Evolutionary conservation across 2,329 filamentous ascomycete genomes (phyloP).

Genomic region (Proliferodiscus dingleyae): DNA sequence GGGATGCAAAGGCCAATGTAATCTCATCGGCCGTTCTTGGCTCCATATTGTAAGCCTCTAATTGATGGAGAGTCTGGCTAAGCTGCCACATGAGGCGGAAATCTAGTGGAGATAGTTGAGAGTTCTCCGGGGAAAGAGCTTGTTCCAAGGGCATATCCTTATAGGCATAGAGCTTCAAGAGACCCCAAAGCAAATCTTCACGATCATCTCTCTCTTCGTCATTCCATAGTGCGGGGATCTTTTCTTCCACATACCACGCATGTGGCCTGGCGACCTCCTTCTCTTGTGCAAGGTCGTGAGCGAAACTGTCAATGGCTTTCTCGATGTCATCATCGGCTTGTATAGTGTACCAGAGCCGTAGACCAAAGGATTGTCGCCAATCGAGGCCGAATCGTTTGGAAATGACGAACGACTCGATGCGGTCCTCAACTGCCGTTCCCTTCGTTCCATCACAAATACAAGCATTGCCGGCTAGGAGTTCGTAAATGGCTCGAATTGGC

Average conservation of each 20-base stretch:
- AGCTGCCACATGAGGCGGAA: constrained; percentile 82
- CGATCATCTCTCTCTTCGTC: constrained; percentile 53
- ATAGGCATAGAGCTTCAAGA: constrained; percentile 75
- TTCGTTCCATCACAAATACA: constrained; percentile 75
- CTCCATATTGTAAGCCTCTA: constrained; percentile 47
- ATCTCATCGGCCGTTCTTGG: constrained; percentile 59
- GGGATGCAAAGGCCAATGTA: constrained; percentile 60
- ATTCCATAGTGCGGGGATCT: constrained; percentile 53
- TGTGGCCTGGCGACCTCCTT: constrained; percentile 64
- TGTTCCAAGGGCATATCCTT: constrained; percentile 59
- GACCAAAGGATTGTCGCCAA: constrained; percentile 89
- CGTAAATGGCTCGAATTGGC: constrained; percentile 80
- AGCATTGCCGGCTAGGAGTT: constrained; percentile 84
- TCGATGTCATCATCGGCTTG: constrained; percentile 64
- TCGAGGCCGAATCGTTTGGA: constrained; percentile 79
- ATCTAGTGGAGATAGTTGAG: constrained; percentile 69
- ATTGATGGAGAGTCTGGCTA: constrained; percentile 56
- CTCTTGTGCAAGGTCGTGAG: constrained; percentile 66
- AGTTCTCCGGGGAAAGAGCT: constrained; percentile 70
- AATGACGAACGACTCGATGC: constrained; percentile 73
- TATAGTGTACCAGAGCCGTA: constrained; percentile 85
- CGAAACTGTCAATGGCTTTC: constrained; percentile 67
- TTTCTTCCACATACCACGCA: constrained; percentile 65
- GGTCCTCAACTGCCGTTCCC: constrained; percentile 70
- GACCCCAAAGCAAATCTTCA: constrained; percentile 80